Evolutionary conservation across 208 protist species (phyloP), one percentile per base, ranked within the genome.

Genomic region (Trypanosoma congolense): DNA sequence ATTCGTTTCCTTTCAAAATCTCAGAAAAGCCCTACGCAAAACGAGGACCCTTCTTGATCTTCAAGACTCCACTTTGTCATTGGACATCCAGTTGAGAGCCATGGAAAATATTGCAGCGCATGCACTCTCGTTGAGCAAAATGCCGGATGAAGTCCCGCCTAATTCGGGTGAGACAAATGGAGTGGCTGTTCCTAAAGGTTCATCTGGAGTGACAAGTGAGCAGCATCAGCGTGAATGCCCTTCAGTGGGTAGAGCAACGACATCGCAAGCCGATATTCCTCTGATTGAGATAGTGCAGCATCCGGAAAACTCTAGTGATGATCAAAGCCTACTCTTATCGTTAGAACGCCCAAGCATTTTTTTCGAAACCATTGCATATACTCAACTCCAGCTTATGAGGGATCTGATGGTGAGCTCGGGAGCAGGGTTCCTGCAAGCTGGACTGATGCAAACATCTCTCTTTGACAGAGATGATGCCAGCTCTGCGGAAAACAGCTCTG

Each of bases 401-500:
- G 18, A 30, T 16, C 18, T n/a, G 21, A 38, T 55, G 28, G 12
- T 45, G 25, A 22, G 24, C 28, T 16, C 3, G 8, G 29, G 16
- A 16, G n/a, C 1, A 46, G 52, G 56, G 6, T 9, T 21, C 2
- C 38, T 30, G 3, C 31, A 22, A 30, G n/a, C 25, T 9, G 45
- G 44, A 43, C 25, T 25, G n/a, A 36, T 9, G 9, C 2, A 18
- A 21, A 22, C 46, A 14, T 2, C 35, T 25, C 16, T 0, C 5
- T 36, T 28, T 30, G 52, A 60, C 28, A 52, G 57, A 30, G 54
- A 55, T 43, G 40, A 42, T 24, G 44, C 24, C 33, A 56, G 41
- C 56, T 59, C 35, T 29, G 42, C 50, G 0, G 80, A 80, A n/a
- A 48, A 75, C 31, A 60, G 75, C 44, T 80, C 73, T 61, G 56